Percentiles rank a stretch among this genome's conserved stretches.
These are phyloP conservation scores for Rhodosorus marinus DNA, from an alignment of 23 red algal genomes.

Conservation along the genomic window DNA sequence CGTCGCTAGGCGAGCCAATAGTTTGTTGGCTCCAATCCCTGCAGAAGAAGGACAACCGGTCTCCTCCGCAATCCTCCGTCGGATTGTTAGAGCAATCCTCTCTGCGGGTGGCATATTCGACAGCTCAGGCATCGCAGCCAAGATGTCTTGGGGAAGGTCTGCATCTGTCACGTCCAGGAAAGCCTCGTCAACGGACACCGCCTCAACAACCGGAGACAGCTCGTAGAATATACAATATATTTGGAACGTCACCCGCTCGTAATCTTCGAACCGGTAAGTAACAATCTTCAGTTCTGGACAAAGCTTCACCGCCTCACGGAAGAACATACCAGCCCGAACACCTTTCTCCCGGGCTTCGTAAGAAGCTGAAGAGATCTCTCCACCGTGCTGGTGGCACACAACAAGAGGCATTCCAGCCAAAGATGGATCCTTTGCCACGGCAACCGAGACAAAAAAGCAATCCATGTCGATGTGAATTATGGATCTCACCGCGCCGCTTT, in stretches of 20 bases:
- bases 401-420: conserved; percentile 48
- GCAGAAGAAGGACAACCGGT: conserved; percentile 72
- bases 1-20: conserved; percentile 78
- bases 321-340: conserved; percentile 77
- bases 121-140: neutral
- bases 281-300: conserved; percentile 57
- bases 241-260: conserved; percentile 39
- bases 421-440: conserved; percentile 29
- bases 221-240: conserved; percentile 55
- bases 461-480: conserved; percentile 97
- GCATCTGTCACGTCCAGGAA: conserved; percentile 54
- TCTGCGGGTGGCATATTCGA: conserved; percentile 11
- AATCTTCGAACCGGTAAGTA: conserved; percentile 71
- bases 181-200: conserved; percentile 81
- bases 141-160: neutral
- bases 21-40: conserved; percentile 74
- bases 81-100: conserved; percentile 22
- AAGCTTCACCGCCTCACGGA: conserved; percentile 31
- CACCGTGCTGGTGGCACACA: conserved; percentile 49
- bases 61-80: conserved; percentile 24
- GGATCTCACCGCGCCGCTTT: conserved; percentile 6
- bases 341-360: conserved; percentile 76
- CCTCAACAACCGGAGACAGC: conserved; percentile 38
- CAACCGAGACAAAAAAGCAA: conserved; percentile 81
- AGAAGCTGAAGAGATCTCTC: conserved; percentile 77